Evolutionary conservation across 495 filamentous ascomycete species (phyloP).

Genomic region (Tuber magnatum): DNA sequence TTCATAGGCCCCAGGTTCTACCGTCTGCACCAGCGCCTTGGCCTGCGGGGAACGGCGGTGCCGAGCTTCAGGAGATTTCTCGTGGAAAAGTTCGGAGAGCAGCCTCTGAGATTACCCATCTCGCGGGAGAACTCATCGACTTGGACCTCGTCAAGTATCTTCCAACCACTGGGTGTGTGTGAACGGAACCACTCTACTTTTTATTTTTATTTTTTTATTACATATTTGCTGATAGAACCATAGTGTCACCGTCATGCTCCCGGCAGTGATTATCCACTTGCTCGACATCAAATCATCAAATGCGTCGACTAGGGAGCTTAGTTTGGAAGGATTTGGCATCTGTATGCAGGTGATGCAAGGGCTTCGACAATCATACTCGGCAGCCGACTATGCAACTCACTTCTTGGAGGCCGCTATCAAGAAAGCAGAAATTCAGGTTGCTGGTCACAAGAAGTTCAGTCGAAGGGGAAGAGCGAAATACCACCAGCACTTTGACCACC

Average conservation of each 20-base stretch:
- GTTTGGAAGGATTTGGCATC: constrained; percentile 68
- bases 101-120: constrained; percentile 69
- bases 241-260: constrained; percentile 72
- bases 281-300: constrained; percentile 78
- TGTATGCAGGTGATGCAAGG: constrained; percentile 79
- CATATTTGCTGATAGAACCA: constrained; percentile 17
- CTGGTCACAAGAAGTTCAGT: constrained; percentile 32
- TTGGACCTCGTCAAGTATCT: constrained; percentile 66
- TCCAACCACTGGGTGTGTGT: constrained; percentile 61
- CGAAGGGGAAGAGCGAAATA: constrained; percentile 23
- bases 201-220: not conserved
- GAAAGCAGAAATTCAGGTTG: constrained; percentile 60
- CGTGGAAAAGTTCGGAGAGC: constrained; percentile 70
- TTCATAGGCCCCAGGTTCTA: constrained; percentile 81
- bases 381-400: constrained; percentile 75
- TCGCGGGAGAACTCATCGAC: constrained; percentile 63
- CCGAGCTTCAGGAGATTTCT: constrained; percentile 67
- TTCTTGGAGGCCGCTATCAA: constrained; percentile 79
- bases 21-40: constrained; percentile 58
- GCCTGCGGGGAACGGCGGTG: constrained; percentile 48
- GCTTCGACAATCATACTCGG: constrained; percentile 75
- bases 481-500: constrained; percentile 15
- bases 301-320: constrained; percentile 57
- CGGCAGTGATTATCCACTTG: constrained; percentile 84
- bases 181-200: not conserved